phyloP scores from a whole-genome alignment of 306 rosid species.

The Alnus rubra region DNA sequence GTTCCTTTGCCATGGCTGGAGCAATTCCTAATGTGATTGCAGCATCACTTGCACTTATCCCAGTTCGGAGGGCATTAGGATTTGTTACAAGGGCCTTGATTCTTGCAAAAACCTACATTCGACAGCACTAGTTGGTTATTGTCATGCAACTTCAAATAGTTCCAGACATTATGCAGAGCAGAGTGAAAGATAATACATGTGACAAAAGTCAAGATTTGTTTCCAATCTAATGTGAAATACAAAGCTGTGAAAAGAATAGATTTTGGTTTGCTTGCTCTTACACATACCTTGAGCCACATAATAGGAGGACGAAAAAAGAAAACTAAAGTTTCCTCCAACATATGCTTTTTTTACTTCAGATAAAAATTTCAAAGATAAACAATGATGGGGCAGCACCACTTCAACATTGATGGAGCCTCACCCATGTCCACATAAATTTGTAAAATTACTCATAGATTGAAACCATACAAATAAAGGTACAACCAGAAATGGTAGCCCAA shows the following conservation, averaged over 20 bases:
- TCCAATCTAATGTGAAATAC: neutral
- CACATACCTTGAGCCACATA: neutral
- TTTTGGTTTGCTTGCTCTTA: neutral
- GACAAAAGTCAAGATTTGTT: neutral
- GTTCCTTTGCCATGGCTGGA: conserved; percentile 98
- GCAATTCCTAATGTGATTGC: conserved; percentile 89
- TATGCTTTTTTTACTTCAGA: neutral
- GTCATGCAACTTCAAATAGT: conserved; percentile 22
- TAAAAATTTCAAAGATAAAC: neutral
- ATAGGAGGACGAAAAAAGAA: neutral
- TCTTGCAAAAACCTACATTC: conserved; percentile 71
- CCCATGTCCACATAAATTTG: neutral
- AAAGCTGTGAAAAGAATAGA: neutral
- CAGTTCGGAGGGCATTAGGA: conserved; percentile 77
- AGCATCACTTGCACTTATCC: conserved; percentile 94
- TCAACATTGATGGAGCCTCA: neutral
- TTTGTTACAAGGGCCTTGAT: conserved; percentile 66
- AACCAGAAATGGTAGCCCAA: neutral
- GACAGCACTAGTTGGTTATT: conserved; percentile 22
- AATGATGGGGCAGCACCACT: neutral
- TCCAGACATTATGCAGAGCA: conserved; percentile 16
- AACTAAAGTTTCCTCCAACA: neutral
- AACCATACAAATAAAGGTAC: neutral
- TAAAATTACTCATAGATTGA: neutral
- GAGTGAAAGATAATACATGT: neutral